Conservation (phyloP, 148 eudicot species). For the Heliamphora exappendiculata region DNA sequence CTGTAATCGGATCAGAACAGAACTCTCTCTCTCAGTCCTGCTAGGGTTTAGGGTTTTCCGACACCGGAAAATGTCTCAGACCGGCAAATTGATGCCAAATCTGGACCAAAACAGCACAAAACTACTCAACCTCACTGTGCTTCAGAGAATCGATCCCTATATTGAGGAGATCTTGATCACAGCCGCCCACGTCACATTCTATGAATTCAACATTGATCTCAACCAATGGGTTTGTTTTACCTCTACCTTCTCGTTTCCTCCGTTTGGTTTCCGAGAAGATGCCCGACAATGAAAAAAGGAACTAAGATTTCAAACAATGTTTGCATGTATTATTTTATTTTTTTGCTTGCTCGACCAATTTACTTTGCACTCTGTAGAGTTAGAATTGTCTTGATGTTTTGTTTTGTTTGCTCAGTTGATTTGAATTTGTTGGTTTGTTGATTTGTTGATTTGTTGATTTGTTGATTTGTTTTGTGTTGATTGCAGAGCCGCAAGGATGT, state of each 20-base stretch:
- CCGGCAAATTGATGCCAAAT: conserved; percentile 64
- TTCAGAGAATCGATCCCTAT: conserved; percentile 68
- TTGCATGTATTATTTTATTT: neutral
- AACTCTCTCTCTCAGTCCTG: conserved; percentile 2
- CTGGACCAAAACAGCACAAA: conserved; percentile 66
- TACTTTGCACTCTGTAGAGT: neutral
- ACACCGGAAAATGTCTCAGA: conserved; percentile 35
- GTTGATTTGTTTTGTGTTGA: neutral
- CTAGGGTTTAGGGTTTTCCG: conserved; percentile 28
- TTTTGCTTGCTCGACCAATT: neutral
- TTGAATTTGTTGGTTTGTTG: too few relatives aligned
- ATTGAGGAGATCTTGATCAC: conserved; percentile 69
- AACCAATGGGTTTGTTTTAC: conserved; percentile 60
- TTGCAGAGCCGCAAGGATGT: conserved; percentile 85
- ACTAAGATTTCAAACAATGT: too few relatives aligned
- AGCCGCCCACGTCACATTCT: conserved; percentile 75
- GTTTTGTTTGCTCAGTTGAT: neutral
- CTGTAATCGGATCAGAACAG: neutral
- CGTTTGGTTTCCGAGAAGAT: neutral
- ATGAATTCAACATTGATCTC: conserved; percentile 61
- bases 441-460: conserved; percentile 1
- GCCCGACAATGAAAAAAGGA: neutral
- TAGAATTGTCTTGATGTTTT: neutral
- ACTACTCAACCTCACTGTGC: conserved; percentile 67
- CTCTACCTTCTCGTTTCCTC: neutral